Conservation (phyloP, 768 basidiomycete species). For the Auriculariales sp. region DNA sequence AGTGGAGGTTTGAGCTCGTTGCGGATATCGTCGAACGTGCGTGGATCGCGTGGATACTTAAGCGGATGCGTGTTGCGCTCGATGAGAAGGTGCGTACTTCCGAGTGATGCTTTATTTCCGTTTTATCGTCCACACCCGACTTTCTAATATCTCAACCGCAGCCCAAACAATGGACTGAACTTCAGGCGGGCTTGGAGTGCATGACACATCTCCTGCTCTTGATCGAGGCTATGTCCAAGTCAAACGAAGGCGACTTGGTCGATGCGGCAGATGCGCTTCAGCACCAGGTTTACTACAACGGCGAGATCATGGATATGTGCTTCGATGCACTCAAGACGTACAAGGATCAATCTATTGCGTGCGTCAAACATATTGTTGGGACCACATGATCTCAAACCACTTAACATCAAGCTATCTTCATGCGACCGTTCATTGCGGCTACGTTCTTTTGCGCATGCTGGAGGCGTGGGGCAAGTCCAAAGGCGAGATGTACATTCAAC, state of each 20-base stretch:
- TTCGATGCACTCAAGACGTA: constrained; percentile 64
- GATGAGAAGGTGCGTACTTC: constrained; percentile 72
- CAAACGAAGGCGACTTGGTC: constrained; percentile 33
- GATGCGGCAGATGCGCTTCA: constrained; percentile 75
- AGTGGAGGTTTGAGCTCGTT: constrained; percentile 61
- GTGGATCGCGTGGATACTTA: constrained; percentile 85
- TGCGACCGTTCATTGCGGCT: constrained; percentile 69
- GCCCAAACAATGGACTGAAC: constrained; percentile 89
- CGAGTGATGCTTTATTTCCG: background rate
- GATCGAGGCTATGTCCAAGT: constrained; percentile 67
- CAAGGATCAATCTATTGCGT: constrained; percentile 47
- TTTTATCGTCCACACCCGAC: background rate
- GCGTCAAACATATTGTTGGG: constrained; percentile 6
- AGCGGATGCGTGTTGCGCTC: constrained; percentile 73
- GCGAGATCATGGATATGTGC: constrained; percentile 82
- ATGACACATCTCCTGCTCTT: constrained; percentile 83
- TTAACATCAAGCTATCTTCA: constrained; percentile 82
- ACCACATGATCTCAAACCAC: background rate
- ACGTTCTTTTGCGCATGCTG: constrained; percentile 76
- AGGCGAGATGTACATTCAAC: constrained; percentile 58
- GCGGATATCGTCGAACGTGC: constrained; percentile 74
- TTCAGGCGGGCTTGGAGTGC: constrained; percentile 89
- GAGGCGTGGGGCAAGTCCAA: constrained; percentile 74
- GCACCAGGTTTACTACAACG: constrained; percentile 88
- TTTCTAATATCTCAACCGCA: constrained; percentile 21